phyloP scores from a whole-genome alignment of 2,329 filamentous ascomycete species.

The Myriosclerotinia curreyana region DNA sequence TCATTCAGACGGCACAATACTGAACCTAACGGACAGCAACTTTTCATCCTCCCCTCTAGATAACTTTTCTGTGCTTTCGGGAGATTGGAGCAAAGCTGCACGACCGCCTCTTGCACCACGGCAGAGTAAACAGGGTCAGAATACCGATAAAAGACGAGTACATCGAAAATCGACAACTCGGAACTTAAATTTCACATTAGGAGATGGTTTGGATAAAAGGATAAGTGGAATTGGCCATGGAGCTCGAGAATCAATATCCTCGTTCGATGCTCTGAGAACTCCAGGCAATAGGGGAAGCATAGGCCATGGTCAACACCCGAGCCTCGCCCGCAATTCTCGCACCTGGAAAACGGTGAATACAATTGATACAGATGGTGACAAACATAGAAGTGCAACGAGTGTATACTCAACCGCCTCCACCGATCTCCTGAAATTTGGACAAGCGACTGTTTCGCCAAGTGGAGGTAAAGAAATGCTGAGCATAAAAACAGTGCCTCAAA shows the following conservation, averaged over 20 bases:
- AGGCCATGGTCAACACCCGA: slow-evolving; percentile 31
- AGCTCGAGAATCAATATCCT: slow-evolving; percentile 27
- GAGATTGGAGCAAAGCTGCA: slow-evolving; percentile 20
- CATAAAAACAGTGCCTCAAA: slow-evolving; percentile 22
- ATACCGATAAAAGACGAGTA: slow-evolving; percentile 7
- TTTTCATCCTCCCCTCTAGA: slow-evolving; percentile 32
- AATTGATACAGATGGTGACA: slow-evolving; percentile 21
- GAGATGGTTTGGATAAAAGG: slow-evolving; percentile 20
- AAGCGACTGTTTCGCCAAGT: slow-evolving; percentile 27
- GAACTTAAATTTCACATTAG: slow-evolving; percentile 26
- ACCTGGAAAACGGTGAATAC: slow-evolving; percentile 31
- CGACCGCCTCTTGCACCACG: slow-evolving; percentile 14
- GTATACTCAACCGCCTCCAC: slow-evolving; percentile 17
- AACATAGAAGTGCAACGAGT: slow-evolving; percentile 27
- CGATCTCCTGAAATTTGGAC: slow-evolving; percentile 9
- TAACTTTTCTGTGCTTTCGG: slow-evolving; percentile 29
- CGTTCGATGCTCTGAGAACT: slow-evolving; percentile 19
- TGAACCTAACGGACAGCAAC: slow-evolving; percentile 32
- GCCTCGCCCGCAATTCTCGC: slow-evolving; percentile 28
- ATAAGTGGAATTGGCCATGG: slow-evolving; percentile 33
- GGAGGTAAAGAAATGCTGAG: slow-evolving; percentile 24
- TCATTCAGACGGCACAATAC: slow-evolving; percentile 21
- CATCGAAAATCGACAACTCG: slow-evolving; percentile 26
- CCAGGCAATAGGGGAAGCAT: slow-evolving; percentile 28
- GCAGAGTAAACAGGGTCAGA: background rate